Conservation (phyloP, 2,329 filamentous ascomycete species). For the Polychaeton citri region DNA sequence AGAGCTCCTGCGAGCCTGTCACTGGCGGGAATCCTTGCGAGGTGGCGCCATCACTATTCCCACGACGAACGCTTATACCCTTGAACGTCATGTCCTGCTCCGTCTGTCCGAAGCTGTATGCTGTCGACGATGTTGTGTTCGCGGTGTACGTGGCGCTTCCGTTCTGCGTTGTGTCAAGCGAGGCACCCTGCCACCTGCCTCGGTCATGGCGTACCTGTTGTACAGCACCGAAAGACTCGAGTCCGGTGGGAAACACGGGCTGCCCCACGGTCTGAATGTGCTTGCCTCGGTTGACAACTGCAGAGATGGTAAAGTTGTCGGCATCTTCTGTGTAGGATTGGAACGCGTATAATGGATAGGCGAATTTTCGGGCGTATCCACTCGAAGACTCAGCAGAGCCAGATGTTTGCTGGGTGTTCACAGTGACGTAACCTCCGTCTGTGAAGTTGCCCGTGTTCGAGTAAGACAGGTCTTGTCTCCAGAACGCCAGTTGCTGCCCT, state of each 20-base stretch:
- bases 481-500: constrained; percentile 31
- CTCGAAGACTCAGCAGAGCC: constrained; percentile 32
- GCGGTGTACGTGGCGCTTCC: constrained; percentile 45
- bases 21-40: constrained; percentile 5
- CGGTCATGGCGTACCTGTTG: not conserved
- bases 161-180: constrained; percentile 40
- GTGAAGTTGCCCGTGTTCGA: constrained; percentile 42
- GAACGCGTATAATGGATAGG: constrained; percentile 49
- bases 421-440: constrained; percentile 42
- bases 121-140: constrained; percentile 31
- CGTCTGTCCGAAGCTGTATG: constrained; percentile 42
- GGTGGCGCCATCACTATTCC: constrained; percentile 1
- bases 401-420: constrained; percentile 36
- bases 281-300: constrained; percentile 36
- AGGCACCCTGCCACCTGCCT: constrained; percentile 23
- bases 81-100: constrained; percentile 44
- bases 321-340: constrained; percentile 33
- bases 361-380: constrained; percentile 33
- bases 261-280: constrained; percentile 31
- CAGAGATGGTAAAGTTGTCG: constrained; percentile 32
- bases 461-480: constrained; percentile 47
- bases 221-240: constrained; percentile 40
- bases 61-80: constrained; percentile 23
- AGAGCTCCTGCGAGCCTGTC: constrained; percentile 32
- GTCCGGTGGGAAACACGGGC: constrained; percentile 45